Evolutionary conservation across 352 stramenopile genomes (phyloP).

Genomic region (Elongisporangium prolatum): DNA sequence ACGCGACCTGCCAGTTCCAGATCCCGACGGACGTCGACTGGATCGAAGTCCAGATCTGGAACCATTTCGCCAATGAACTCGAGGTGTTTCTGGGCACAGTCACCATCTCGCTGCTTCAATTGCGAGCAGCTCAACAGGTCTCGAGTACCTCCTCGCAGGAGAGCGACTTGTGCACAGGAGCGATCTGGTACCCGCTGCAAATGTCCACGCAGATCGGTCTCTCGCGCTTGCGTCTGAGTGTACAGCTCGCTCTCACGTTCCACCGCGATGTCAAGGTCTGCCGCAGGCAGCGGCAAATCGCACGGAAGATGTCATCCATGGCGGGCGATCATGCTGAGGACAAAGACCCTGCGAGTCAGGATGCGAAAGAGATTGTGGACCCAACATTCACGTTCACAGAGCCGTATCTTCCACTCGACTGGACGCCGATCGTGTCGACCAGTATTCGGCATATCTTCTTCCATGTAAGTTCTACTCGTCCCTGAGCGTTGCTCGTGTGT

Average conservation of each 20-base stretch:
- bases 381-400: conserved; percentile 51
- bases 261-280: conserved; percentile 18
- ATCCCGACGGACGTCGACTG: conserved; percentile 28
- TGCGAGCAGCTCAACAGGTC: conserved; percentile 4
- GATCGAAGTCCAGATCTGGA: conserved; percentile 65
- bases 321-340: conserved; percentile 2
- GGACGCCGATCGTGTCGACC: conserved; percentile 43
- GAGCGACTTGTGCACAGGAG: conserved; percentile 7
- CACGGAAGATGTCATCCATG: background rate
- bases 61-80: conserved; percentile 46
- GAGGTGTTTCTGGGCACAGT: conserved; percentile 46
- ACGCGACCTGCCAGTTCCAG: conserved; percentile 9
- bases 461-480: conserved; percentile 19
- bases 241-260: conserved; percentile 36
- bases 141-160: background rate
- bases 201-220: conserved; percentile 11
- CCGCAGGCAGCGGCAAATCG: conserved; percentile 17
- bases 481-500: background rate
- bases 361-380: conserved; percentile 22
- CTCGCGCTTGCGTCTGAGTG: conserved; percentile 17
- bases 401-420: conserved; percentile 48
- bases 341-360: conserved; percentile 3
- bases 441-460: conserved; percentile 67
- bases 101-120: conserved; percentile 28
- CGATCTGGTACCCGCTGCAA: conserved; percentile 39